Evolutionary conservation across 1,284 basidiomycete species (phyloP).

Genomic region (Heterobasidion parviporum): DNA sequence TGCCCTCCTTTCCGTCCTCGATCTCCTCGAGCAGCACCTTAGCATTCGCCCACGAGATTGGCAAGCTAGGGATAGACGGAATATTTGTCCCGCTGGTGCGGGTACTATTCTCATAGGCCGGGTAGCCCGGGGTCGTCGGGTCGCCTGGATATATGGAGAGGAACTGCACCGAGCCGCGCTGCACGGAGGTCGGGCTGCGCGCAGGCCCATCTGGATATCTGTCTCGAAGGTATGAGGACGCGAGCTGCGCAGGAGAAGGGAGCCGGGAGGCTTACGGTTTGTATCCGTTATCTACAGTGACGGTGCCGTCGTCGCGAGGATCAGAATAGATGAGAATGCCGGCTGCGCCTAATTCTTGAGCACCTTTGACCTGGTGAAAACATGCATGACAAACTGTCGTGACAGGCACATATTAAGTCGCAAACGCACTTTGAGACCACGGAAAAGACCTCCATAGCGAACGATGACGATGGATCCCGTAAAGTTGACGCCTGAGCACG

Average conservation of each 20-base stretch:
- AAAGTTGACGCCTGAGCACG: constrained; percentile 54
- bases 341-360: constrained; percentile 76
- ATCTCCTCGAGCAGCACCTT: constrained; percentile 55
- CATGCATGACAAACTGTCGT: not conserved
- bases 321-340: constrained; percentile 82
- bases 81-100: constrained; percentile 63
- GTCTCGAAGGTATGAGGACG: constrained; percentile 3
- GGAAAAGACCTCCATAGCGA: constrained; percentile 76
- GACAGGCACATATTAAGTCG: not conserved
- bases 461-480: constrained; percentile 78
- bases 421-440: constrained; percentile 67
- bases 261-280: constrained; percentile 28
- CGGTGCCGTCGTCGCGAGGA: constrained; percentile 80
- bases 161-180: constrained; percentile 86
- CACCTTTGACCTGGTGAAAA: constrained; percentile 56
- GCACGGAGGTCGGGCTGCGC: constrained; percentile 75
- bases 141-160: constrained; percentile 78
- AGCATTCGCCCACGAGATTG: constrained; percentile 68
- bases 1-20: constrained; percentile 29
- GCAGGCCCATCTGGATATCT: constrained; percentile 82
- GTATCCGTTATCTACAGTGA: constrained; percentile 75
- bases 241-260: not conserved
- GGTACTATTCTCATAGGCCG: constrained; percentile 80
- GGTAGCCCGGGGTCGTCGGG: constrained; percentile 81
- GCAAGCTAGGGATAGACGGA: constrained; percentile 78